Evolutionary conservation across 352 stramenopile genomes (phyloP), one percentile per base, ranked within the genome.

Genomic region (Peronospora farinosa): DNA sequence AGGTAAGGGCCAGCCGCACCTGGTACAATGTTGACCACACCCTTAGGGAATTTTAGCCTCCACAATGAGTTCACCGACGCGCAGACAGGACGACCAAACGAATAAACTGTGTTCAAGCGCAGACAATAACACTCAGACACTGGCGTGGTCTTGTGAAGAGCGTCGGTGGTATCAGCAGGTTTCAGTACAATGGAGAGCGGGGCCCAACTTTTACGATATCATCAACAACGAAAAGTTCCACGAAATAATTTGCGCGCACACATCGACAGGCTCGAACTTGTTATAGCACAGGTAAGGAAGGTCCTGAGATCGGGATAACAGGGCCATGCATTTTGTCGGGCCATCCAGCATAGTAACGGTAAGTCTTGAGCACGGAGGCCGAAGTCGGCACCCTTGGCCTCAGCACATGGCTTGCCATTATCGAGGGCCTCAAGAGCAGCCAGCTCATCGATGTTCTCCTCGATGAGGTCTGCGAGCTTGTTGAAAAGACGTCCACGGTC

Each of bases 311-410:
- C 19, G 74, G 76, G 39, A 95, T 84, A 5, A 75, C 79, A 28
- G 80, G 58, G 13, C 83, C 86, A 46, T 85, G 64, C 45, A 84
- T 74, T 45, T 95, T 83, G 57, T 95, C 76, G 5, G 80, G 75
- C 69, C 96, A 94, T 3, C 81, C 87, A 0, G 93, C 86, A 67
- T 96, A 98, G 61, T 90, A 98, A 41, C 96, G 84, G n/a, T 98
- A 40, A 40, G 91, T 97, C 37, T 74, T 81, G 25, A 72, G 52
- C 10, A 71, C 87, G 11, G n/a, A 74, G 45, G 43, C 92, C 90
- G 2, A 76, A 43, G 25, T 98, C 72, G 65, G 96, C 88, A 15
- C 63, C 74, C 21, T 70, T 64, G 2, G 88, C 84, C 56, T 98
- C 88, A 11, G 67, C 21, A 15, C 84, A 60, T 5, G 95, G 89